Conservation (phyloP, 352 stramenopile species). For the Chrysophaeum taylorii region DNA sequence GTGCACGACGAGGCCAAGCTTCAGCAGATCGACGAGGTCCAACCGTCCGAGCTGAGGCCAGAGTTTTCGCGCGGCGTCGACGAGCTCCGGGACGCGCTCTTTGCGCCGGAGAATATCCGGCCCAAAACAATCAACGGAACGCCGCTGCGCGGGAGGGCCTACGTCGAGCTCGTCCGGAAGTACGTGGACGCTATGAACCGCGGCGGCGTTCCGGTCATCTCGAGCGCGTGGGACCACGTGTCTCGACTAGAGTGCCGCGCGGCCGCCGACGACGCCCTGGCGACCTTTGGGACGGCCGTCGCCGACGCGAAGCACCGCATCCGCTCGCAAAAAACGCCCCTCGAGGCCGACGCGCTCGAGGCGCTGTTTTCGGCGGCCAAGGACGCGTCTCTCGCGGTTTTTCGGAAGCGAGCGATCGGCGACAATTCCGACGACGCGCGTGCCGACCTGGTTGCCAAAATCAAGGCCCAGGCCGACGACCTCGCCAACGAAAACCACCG, state of each 20-base stretch:
- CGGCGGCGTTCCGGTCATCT: conserved; percentile 66
- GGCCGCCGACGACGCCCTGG: neutral
- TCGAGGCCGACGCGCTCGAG: neutral
- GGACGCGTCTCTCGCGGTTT: neutral
- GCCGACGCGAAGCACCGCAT: too few species aligned
- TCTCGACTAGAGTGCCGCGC: neutral
- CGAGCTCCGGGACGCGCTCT: conserved; percentile 56
- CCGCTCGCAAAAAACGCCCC: neutral
- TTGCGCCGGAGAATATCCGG: conserved; percentile 41
- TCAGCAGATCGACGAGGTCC: conserved; percentile 57
- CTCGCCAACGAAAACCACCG: neutral
- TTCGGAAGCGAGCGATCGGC: neutral
- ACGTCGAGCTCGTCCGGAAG: conserved; percentile 57
- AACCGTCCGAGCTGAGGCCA: conserved; percentile 53
- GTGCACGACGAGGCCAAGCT: conserved; percentile 55
- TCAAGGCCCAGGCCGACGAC: too few species aligned
- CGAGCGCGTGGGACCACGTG: conserved; percentile 68
- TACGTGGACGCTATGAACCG: conserved; percentile 73
- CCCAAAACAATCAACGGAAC: conserved; percentile 67
- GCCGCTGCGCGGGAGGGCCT: conserved; percentile 65
- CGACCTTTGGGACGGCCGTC: neutral
- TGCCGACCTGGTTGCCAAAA: neutral
- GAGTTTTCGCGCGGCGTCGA: conserved; percentile 62
- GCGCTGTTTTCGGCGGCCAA: neutral
- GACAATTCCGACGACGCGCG: neutral